Conservation (phyloP, 495 filamentous ascomycete genomes). For the Talaromyces nanjingensis region DNA sequence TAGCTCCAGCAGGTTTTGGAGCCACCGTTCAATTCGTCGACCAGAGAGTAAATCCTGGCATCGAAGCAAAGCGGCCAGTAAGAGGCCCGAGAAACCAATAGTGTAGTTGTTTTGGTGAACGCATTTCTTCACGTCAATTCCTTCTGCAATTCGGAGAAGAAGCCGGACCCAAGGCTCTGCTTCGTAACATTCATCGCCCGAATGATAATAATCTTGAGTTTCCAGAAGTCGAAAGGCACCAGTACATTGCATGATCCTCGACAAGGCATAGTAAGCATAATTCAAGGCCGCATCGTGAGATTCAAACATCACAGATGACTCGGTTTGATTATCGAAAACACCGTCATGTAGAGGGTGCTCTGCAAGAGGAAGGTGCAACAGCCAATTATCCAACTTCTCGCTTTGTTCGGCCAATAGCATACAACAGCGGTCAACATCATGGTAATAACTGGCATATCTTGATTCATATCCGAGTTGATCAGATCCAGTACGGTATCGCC, state of each 20-base stretch:
- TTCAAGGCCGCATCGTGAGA: constrained; percentile 23
- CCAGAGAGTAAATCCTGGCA: constrained; percentile 16
- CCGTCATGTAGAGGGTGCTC: constrained; percentile 14
- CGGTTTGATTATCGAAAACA: neutral
- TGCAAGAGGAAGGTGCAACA: constrained; percentile 14
- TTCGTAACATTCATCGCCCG: constrained; percentile 8
- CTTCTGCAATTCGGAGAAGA: constrained; percentile 18
- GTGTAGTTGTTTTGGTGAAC: constrained; percentile 20
- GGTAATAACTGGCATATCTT: neutral
- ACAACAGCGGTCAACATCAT: neutral
- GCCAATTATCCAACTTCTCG: constrained; percentile 16
- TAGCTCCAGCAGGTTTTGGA: constrained; percentile 12
- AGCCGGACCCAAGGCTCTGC: constrained; percentile 15
- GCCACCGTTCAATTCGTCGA: constrained; percentile 18
- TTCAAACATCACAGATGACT: constrained; percentile 12
- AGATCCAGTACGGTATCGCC: constrained; percentile 2
- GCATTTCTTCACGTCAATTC: constrained; percentile 14
- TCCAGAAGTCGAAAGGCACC: constrained; percentile 9
- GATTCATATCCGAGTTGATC: neutral
- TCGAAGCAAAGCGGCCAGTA: constrained; percentile 18
- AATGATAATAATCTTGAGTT: neutral
- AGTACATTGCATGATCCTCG: constrained; percentile 24
- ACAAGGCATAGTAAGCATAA: constrained; percentile 21
- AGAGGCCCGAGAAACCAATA: constrained; percentile 25
- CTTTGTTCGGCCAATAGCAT: constrained; percentile 10